phyloP scores from a whole-genome alignment of 2,329 filamentous ascomycete species.

The Diaporthe sp. region DNA sequence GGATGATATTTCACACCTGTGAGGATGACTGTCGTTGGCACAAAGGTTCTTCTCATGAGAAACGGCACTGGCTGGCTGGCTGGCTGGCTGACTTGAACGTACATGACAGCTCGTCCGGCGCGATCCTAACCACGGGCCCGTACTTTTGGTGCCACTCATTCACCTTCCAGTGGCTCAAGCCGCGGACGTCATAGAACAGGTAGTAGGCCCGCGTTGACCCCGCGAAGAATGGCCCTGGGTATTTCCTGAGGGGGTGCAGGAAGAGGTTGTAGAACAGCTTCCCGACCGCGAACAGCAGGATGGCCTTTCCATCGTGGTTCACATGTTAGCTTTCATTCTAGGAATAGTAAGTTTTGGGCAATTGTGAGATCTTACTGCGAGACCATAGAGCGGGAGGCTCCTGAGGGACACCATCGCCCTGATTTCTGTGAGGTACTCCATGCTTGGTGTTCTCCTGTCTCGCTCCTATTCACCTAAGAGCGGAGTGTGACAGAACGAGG shows the following conservation, averaged over 20 bases:
- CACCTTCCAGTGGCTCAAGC: conserved; percentile 36
- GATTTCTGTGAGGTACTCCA: background rate
- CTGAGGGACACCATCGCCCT: conserved; percentile 8
- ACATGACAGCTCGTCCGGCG: conserved; percentile 36
- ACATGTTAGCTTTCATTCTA: background rate
- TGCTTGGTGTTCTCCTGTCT: background rate
- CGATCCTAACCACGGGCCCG: conserved; percentile 34
- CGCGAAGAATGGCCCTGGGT: conserved; percentile 43
- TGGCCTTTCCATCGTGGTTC: background rate
- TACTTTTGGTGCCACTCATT: conserved; percentile 38
- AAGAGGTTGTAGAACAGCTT: conserved; percentile 41
- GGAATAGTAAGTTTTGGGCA: background rate
- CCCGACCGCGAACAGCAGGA: conserved; percentile 3
- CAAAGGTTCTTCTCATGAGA: background rate
- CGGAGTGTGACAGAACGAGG: background rate
- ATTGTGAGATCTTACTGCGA: background rate
- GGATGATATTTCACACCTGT: too few relatives aligned
- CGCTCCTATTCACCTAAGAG: background rate
- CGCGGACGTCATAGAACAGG: conserved; percentile 32
- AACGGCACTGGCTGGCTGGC: background rate
- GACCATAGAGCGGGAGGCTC: background rate
- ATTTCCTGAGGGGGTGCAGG: conserved; percentile 44
- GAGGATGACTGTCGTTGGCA: background rate
- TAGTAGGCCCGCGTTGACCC: conserved; percentile 40
- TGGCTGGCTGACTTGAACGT: background rate